Percentiles rank a stretch among this genome's conserved stretches.
Evolutionary conservation across 106 monocot species (phyloP).

Genomic region (Posidonia australis): DNA sequence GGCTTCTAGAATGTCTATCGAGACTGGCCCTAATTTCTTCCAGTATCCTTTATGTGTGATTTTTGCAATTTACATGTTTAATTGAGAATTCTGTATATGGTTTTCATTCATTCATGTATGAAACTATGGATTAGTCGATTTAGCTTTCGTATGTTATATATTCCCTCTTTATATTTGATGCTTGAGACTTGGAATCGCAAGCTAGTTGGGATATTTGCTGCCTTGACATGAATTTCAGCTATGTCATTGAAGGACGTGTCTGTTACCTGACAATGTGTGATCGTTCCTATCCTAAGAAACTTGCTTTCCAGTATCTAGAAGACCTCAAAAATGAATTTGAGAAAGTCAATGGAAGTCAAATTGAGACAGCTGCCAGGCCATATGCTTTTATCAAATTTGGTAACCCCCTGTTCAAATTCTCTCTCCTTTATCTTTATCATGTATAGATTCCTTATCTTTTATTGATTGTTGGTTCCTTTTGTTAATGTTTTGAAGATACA

Average conservation of each 20-base stretch:
- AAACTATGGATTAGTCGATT: too few relatives aligned
- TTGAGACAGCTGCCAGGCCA: slow-evolving; percentile 96
- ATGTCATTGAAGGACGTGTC: slow-evolving; percentile 94
- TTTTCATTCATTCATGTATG: too few relatives aligned
- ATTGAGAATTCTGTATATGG: background rate
- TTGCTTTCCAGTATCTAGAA: slow-evolving; percentile 96
- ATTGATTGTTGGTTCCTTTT: background rate
- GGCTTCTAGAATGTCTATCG: slow-evolving; percentile 97
- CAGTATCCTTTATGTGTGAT: slow-evolving; percentile 54
- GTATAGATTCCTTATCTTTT: background rate
- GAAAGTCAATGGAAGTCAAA: slow-evolving; percentile 78
- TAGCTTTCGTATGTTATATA: background rate
- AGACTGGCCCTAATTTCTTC: slow-evolving; percentile 81
- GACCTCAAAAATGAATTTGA: slow-evolving; percentile 99
- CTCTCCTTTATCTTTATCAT: background rate
- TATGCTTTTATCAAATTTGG: slow-evolving; percentile 99
- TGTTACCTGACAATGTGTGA: slow-evolving; percentile 99
- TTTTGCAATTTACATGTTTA: background rate
- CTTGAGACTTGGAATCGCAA: background rate
- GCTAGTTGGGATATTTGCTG: background rate
- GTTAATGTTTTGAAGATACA: slow-evolving; percentile 47
- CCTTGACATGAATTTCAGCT: slow-evolving; percentile 57
- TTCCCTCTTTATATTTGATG: background rate
- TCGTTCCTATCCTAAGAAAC: slow-evolving; percentile 95
- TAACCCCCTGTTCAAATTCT: slow-evolving; percentile 17